A percentile compares a stretch with the other conserved stretches of the same genome.
phyloP scores from a whole-genome alignment of 495 filamentous ascomycete genomes.

The Penicillium angulare region DNA sequence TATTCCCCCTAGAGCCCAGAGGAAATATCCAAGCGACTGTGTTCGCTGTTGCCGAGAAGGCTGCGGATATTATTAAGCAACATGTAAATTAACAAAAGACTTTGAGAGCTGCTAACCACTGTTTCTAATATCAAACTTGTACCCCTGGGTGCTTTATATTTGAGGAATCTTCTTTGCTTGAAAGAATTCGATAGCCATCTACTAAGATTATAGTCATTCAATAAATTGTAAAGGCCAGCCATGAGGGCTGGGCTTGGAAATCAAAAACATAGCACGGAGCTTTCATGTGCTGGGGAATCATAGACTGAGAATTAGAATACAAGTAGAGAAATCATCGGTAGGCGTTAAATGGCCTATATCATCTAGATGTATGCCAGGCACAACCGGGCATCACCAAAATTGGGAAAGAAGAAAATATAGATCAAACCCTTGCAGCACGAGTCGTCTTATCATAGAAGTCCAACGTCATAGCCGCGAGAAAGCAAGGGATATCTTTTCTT shows the following conservation, averaged over 20 bases:
- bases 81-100: constrained; percentile 5
- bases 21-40: constrained; percentile 49
- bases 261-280: constrained; percentile 26
- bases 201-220: no score
- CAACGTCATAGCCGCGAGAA: constrained; percentile 82
- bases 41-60: constrained; percentile 55
- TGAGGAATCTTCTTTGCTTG: no score
- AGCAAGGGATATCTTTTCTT: constrained; percentile 85
- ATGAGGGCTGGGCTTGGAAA: no score
- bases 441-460: constrained; percentile 88
- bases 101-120: not conserved
- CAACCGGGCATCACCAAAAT: not conserved
- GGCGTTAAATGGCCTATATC: not conserved
- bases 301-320: constrained; percentile 8
- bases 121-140: no score
- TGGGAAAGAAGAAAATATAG: not conserved
- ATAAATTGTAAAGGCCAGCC: no score
- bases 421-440: constrained; percentile 47
- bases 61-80: constrained; percentile 52
- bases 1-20: constrained; percentile 50
- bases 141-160: no score
- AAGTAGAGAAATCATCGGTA: not conserved
- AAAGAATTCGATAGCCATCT: no score
- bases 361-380: no score
- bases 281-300: constrained; percentile 31